Percentiles rank a stretch among this genome's conserved stretches.
These are phyloP conservation scores for Anastatica hierochuntica DNA, from an alignment of 345 rosid species.

Conservation along the genomic window DNA sequence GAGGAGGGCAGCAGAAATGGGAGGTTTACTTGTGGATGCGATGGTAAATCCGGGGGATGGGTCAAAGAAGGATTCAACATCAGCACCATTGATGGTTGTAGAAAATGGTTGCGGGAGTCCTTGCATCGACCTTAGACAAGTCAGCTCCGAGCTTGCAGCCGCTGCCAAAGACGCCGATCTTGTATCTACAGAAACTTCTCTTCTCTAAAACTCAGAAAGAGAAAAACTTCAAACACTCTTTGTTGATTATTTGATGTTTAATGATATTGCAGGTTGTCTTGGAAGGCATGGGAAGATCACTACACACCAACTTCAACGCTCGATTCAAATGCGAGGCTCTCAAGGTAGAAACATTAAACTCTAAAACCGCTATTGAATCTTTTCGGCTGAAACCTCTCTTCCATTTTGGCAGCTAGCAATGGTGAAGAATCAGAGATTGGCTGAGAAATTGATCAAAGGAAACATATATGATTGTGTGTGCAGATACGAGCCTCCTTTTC, in stretches of 20 bases:
- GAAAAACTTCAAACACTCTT: no score
- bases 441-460: conserved; percentile 76
- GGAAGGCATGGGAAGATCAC: conserved; percentile 99
- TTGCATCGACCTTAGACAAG: conserved; percentile 93
- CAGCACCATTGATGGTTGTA: conserved; percentile 94
- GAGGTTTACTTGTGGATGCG: conserved; percentile 91
- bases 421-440: conserved; percentile 98
- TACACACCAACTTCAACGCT: conserved; percentile 84
- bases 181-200: conserved; percentile 33
- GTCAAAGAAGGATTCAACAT: conserved; percentile 50
- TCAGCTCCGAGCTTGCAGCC: conserved; percentile 98
- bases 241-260: conserved; percentile 10
- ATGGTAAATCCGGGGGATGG: conserved; percentile 55
- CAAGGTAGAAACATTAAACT: conserved; percentile 34
- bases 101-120: conserved; percentile 99
- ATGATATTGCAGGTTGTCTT: conserved; percentile 55
- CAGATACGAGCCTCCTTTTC: conserved; percentile 61
- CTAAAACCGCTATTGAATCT: background rate
- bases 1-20: conserved; percentile 92
- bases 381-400: background rate
- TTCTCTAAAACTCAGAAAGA: background rate
- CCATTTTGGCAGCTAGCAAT: conserved; percentile 70
- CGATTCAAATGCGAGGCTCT: conserved; percentile 75
- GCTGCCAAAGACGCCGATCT: conserved; percentile 89
- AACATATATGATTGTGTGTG: conserved; percentile 88